Conservation (phyloP, 2,329 filamentous ascomycete genomes). For the Neofusicoccum laricinum region DNA sequence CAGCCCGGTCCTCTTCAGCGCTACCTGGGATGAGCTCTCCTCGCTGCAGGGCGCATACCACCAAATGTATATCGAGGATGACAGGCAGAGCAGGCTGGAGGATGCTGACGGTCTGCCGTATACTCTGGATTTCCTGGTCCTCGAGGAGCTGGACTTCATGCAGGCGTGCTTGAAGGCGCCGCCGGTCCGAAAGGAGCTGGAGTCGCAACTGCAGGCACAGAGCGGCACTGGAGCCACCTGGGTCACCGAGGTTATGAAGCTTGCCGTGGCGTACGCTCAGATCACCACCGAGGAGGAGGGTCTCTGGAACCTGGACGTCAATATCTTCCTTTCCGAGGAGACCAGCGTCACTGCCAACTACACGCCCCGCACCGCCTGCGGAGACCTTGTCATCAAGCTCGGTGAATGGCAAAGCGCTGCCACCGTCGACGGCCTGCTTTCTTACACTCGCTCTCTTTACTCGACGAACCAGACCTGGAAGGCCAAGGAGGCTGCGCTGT, state of each 20-base stretch:
- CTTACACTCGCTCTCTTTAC: slow-evolving; percentile 74
- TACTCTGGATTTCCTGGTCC: slow-evolving; percentile 85
- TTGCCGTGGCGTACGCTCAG: slow-evolving; percentile 80
- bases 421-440: slow-evolving; percentile 74
- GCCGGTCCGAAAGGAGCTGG: slow-evolving; percentile 85
- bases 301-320: slow-evolving; percentile 95
- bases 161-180: slow-evolving; percentile 86
- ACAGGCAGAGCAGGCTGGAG: slow-evolving; percentile 82
- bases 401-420: slow-evolving; percentile 81
- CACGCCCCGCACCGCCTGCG: slow-evolving; percentile 87
- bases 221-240: slow-evolving; percentile 65
- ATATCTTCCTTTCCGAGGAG: slow-evolving; percentile 92
- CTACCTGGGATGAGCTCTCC: slow-evolving; percentile 84
- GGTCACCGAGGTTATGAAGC: slow-evolving; percentile 83
- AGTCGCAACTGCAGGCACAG: slow-evolving; percentile 65
- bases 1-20: slow-evolving; percentile 77
- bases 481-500: slow-evolving; percentile 76
- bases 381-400: slow-evolving; percentile 87
- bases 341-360: slow-evolving; percentile 94
- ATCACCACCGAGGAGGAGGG: slow-evolving; percentile 92
- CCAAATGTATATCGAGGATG: slow-evolving; percentile 79
- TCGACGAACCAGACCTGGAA: slow-evolving; percentile 56
- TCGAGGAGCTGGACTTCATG: slow-evolving; percentile 93
- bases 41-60: slow-evolving; percentile 71
- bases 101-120: slow-evolving; percentile 91